Percentiles rank a stretch among this genome's conserved stretches.
phyloP scores from a whole-genome alignment of 2,329 filamentous ascomycete species.

The Colletotrichum scovillei region DNA sequence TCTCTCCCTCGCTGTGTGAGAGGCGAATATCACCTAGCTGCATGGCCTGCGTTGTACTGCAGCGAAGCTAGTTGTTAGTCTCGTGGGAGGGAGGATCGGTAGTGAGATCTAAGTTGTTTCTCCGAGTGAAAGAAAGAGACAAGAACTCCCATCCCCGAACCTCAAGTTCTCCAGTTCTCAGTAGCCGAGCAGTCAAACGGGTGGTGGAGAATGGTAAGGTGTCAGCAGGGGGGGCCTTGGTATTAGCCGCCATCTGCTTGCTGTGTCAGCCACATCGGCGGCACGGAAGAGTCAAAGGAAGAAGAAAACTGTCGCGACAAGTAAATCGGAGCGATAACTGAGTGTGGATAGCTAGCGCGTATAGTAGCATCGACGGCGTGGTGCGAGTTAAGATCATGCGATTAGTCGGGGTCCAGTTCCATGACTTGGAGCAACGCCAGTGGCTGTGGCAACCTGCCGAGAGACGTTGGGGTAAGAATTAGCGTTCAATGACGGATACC shows the following conservation, averaged over 20 bases:
- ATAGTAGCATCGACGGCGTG: background rate
- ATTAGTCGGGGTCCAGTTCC: background rate
- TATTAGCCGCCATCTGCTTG: background rate
- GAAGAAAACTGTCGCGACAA: background rate
- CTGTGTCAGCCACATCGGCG: background rate
- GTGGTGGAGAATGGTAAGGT: background rate
- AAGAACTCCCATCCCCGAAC: background rate
- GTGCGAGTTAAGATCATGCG: slow-evolving; percentile 7
- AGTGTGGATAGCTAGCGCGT: background rate
- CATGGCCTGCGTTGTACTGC: slow-evolving; percentile 14
- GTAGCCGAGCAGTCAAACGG: background rate
- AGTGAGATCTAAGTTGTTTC: background rate
- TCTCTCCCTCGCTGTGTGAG: slow-evolving; percentile 2
- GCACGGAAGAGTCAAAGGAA: background rate
- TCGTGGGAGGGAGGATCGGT: background rate
- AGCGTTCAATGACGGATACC: background rate
- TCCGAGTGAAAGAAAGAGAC: background rate
- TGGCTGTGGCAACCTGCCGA: slow-evolving; percentile 17
- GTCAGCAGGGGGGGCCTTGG: background rate
- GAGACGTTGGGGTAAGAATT: background rate
- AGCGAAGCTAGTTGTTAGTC: background rate
- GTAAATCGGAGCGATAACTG: too few species aligned
- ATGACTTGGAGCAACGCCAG: background rate
- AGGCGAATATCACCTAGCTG: slow-evolving; percentile 8
- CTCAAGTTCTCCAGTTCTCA: too few species aligned